Evolutionary conservation across 345 rosid genomes (phyloP), one percentile per base, ranked within the genome.

Genomic region (Gossypium thurberi): DNA sequence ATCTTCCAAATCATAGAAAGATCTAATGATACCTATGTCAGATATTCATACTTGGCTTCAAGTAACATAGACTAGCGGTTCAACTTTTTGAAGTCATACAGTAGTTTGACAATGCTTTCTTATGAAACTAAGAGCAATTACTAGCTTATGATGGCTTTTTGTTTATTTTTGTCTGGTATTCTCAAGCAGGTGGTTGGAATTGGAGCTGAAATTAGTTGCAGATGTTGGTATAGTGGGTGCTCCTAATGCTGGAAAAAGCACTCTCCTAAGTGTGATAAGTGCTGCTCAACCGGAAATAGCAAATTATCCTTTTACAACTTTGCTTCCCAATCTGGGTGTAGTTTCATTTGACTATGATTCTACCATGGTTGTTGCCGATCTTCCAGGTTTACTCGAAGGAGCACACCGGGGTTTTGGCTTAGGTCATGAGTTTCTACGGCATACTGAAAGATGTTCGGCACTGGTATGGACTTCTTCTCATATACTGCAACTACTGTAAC

Each of bases 361-460:
- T 73, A 90, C 98, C 50, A 79, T 94, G 87, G 98, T 90, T 61
- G 98, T 92, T 11, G 98, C 98, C 21, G 98, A 94, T 85, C 87
- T 94, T 52, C 98, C 98, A 67, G 98, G 98, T 82, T 85, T 94
- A 76, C 97, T 92, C 70, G 98, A 90, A 89, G 98, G 98, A 81
- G 98, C 98, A 26, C 98, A 90, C 81, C 78, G 82, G 78, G 98
- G 97, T 66, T 94, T 89, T 70, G 98, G 97, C 80, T 83, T 94
- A 75, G 98, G 98, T 79, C 97, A 87, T 42, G 97, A 92, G 83
- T 92, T 92, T 81, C 85, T 94, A 50, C 76, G 96, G 44, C 97
- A 94, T 84, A 90, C 96, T 37, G 98, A 92, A 81, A 87, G 98
- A 87, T 90, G 98, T 78, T 94, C 98, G 77, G 88, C 92, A 63